phyloP scores from a whole-genome alignment of 257 asterid genomes.

The Solanum sejunctum region DNA sequence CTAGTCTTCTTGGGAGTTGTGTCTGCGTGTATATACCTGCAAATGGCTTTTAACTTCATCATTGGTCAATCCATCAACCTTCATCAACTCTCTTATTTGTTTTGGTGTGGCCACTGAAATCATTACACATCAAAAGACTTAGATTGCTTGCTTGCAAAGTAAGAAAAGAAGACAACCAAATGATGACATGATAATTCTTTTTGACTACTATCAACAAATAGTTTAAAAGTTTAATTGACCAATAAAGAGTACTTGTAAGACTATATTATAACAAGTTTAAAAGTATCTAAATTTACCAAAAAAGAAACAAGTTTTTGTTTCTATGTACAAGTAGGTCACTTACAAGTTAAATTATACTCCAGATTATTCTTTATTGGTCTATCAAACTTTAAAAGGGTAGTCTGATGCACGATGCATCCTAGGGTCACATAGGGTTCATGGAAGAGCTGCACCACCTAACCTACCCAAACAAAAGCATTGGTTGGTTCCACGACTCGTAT shows the following conservation, averaged over 20 bases:
- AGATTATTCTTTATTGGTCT: background rate
- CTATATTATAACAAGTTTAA: background rate
- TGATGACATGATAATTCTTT: background rate
- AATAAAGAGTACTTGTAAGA: background rate
- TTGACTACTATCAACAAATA: background rate
- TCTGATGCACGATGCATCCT: background rate
- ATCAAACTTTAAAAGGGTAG: background rate
- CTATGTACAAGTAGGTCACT: background rate
- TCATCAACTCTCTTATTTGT: conserved; percentile 90
- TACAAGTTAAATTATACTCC: background rate
- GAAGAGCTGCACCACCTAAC: background rate
- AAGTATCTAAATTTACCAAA: background rate
- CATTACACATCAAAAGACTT: conserved; percentile 7
- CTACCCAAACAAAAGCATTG: background rate
- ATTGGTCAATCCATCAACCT: conserved; percentile 95
- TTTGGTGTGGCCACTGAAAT: conserved; percentile 93
- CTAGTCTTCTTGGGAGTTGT: background rate
- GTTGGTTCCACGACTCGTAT: background rate
- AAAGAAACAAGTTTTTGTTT: background rate
- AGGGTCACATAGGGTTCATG: background rate
- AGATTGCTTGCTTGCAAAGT: background rate
- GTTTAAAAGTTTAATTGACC: background rate
- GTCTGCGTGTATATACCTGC: conserved; percentile 32
- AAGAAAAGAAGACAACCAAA: background rate
- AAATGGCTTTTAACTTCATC: conserved; percentile 99